phyloP scores from a whole-genome alignment of 768 basidiomycete species.

The Psilocybe subaeruginosa region DNA sequence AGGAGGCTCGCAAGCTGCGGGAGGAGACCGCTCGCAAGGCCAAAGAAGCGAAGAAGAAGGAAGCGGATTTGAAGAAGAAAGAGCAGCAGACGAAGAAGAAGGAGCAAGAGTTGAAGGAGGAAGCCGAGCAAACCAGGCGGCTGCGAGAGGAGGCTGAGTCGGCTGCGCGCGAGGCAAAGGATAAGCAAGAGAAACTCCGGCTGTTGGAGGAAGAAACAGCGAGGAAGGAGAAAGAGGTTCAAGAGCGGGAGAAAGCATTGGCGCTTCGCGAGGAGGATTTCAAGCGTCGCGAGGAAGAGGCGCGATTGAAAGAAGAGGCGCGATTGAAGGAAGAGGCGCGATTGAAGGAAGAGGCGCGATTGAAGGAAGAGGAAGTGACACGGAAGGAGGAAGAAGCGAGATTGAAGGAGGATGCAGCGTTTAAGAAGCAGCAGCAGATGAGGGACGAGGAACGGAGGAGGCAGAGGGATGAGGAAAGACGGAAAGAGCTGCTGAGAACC shows the following conservation, averaged over 20 bases:
- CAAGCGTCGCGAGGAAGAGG: constrained; percentile 34
- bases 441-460: constrained; percentile 8
- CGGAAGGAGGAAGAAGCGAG: constrained; percentile 15
- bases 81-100: constrained; percentile 23
- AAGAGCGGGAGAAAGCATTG: constrained; percentile 30
- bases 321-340: constrained; percentile 16
- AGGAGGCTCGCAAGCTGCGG: constrained; percentile 24
- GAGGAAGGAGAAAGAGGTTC: constrained; percentile 33
- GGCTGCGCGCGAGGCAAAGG: constrained; percentile 23
- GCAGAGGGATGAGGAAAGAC: constrained; percentile 16
- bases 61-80: constrained; percentile 28
- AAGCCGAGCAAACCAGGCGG: constrained; percentile 28
- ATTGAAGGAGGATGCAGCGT: constrained; percentile 15
- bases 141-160: constrained; percentile 29
- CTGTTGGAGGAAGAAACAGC: constrained; percentile 32
- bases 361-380: constrained; percentile 5
- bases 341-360: constrained; percentile 8
- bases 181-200: constrained; percentile 29
- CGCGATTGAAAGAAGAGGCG: constrained; percentile 18
- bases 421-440: constrained; percentile 6
- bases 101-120: constrained; percentile 31
- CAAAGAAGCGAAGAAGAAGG: constrained; percentile 27
- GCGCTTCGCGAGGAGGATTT: constrained; percentile 38
- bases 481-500: constrained; percentile 15
- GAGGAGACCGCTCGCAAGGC: constrained; percentile 26